Conservation (phyloP, 2,329 filamentous ascomycete species). For the Cytospora schulzeri region DNA sequence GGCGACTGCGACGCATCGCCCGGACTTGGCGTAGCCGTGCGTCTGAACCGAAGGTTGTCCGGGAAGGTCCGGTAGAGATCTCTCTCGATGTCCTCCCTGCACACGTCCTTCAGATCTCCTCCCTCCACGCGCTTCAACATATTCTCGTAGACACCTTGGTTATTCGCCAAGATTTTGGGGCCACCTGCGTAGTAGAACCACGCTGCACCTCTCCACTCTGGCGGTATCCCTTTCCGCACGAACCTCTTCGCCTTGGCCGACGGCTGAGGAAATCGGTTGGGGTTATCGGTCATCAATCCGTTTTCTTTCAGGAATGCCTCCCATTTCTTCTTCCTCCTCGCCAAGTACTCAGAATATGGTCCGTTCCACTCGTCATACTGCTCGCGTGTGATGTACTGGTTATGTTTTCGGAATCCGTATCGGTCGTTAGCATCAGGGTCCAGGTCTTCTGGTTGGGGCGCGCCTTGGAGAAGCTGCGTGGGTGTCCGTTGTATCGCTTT, state of each 20-base stretch:
- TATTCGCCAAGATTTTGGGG: constrained; percentile 73
- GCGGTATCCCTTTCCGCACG: constrained; percentile 89
- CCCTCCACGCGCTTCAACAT: constrained; percentile 56
- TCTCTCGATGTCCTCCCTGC: constrained; percentile 88
- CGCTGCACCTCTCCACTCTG: constrained; percentile 90
- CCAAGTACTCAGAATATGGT: constrained; percentile 74
- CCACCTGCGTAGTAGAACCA: constrained; percentile 98
- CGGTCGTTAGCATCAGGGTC: constrained; percentile 65
- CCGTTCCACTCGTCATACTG: constrained; percentile 83
- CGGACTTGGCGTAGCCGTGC: constrained; percentile 39
- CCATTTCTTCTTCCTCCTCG: constrained; percentile 81
- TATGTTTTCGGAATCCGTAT: constrained; percentile 90
- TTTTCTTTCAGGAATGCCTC: constrained; percentile 73
- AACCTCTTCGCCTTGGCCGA: constrained; percentile 86
- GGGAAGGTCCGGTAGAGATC: constrained; percentile 94
- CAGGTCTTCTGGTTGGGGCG: constrained; percentile 45
- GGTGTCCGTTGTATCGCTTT: constrained; percentile 11
- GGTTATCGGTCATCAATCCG: constrained; percentile 70
- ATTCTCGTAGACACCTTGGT: constrained; percentile 75
- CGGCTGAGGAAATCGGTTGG: constrained; percentile 76
- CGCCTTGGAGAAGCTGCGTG: constrained; percentile 32
- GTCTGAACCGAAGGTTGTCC: constrained; percentile 89
- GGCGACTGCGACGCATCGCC: constrained; percentile 36
- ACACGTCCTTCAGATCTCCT: constrained; percentile 64
- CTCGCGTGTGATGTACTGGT: constrained; percentile 72